These are phyloP conservation scores for Penicillium coprophilum DNA, from an alignment of 495 filamentous ascomycete genomes.

Conservation along the genomic window DNA sequence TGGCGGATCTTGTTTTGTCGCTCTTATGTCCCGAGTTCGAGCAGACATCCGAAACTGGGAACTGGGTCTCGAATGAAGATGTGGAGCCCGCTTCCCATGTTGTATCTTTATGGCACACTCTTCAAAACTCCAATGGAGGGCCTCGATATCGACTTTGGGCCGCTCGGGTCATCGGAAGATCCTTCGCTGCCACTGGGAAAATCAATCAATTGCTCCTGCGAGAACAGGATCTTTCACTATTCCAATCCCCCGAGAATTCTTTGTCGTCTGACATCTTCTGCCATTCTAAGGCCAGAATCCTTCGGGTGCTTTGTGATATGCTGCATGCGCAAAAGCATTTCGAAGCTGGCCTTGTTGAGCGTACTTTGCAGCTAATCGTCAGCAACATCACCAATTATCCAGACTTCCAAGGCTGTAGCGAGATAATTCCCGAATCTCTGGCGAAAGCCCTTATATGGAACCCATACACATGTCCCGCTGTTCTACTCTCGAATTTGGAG, in stretches of 20 bases:
- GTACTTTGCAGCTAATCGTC: conserved; percentile 68
- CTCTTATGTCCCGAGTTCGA: conserved; percentile 74
- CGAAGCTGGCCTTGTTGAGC: conserved; percentile 74
- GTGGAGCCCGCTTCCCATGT: conserved; percentile 58
- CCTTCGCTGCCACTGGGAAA: conserved; percentile 73
- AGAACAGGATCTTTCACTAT: conserved; percentile 39
- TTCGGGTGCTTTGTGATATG: conserved; percentile 66
- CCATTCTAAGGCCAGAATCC: conserved; percentile 51
- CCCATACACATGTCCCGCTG: conserved; percentile 41
- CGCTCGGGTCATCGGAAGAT: conserved; percentile 76
- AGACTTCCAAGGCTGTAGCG: conserved; percentile 50
- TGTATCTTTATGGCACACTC: conserved; percentile 70
- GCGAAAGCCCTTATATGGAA: conserved; percentile 47
- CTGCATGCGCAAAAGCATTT: conserved; percentile 60
- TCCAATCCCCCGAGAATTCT: conserved; percentile 12
- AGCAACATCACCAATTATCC: conserved; percentile 50
- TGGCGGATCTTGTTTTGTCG: conserved; percentile 66
- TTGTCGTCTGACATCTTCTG: conserved; percentile 19
- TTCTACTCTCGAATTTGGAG: conserved; percentile 20
- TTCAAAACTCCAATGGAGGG: conserved; percentile 59
- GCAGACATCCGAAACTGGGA: conserved; percentile 49
- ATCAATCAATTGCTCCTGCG: conserved; percentile 45
- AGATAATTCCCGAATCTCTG: conserved; percentile 38
- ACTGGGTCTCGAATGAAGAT: conserved; percentile 64
- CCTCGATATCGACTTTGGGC: conserved; percentile 79